These are phyloP conservation scores for Coniella vitis DNA, from an alignment of 2,329 filamentous ascomycete genomes.

Conservation along the genomic window DNA sequence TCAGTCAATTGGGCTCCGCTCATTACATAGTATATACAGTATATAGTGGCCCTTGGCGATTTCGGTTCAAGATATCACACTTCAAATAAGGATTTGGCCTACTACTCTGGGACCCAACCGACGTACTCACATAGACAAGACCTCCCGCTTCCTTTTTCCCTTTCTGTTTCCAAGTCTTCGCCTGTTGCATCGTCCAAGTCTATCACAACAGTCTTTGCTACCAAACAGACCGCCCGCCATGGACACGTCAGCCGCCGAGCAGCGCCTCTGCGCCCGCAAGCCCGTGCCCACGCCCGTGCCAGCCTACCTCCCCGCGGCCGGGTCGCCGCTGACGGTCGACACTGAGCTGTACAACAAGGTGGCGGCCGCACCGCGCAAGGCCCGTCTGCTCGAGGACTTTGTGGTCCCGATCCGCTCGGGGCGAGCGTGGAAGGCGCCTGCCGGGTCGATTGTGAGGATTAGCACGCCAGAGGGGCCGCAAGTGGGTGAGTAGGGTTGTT, in stretches of 20 bases:
- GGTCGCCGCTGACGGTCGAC: constrained; percentile 38
- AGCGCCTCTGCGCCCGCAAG: constrained; percentile 35
- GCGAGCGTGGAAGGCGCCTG: constrained; percentile 62
- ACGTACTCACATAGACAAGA: too few relatives aligned
- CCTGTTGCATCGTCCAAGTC: too few relatives aligned
- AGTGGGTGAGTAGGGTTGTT: constrained; percentile 42
- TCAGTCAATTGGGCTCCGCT: too few relatives aligned
- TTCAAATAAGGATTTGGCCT: too few relatives aligned
- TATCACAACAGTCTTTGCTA: background rate
- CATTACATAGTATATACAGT: too few relatives aligned
- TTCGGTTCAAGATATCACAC: too few relatives aligned
- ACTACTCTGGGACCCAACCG: too few relatives aligned
- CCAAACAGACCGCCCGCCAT: constrained; percentile 14
- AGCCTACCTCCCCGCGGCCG: constrained; percentile 38
- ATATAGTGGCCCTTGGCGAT: too few relatives aligned
- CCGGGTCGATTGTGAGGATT: constrained; percentile 63
- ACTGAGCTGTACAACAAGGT: constrained; percentile 53
- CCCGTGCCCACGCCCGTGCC: constrained; percentile 41
- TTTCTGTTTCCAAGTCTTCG: too few relatives aligned
- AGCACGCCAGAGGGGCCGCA: constrained; percentile 72
- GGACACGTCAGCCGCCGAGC: constrained; percentile 29
- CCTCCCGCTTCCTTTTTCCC: too few relatives aligned
- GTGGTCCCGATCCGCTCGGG: constrained; percentile 68
- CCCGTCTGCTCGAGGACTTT: constrained; percentile 45
- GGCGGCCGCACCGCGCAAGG: constrained; percentile 37